Evolutionary conservation across 1,139 yeast species (phyloP).

Genomic region (Torulaspora globosa): DNA sequence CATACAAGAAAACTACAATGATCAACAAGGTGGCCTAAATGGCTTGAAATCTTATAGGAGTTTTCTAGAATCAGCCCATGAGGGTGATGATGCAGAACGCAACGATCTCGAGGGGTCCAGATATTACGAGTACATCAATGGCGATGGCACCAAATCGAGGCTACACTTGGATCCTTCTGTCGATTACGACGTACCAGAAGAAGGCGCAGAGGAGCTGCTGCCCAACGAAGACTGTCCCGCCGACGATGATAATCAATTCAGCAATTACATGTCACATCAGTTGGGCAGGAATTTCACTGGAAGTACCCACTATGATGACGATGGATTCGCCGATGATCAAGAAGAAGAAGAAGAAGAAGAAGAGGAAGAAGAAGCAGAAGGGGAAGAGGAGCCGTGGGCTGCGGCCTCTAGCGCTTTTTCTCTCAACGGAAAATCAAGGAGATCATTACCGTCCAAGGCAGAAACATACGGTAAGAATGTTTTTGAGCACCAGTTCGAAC

Average conservation of each 20-base stretch:
- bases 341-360: slow-evolving; percentile 38
- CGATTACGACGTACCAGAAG: slow-evolving; percentile 26
- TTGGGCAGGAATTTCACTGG: slow-evolving; percentile 50
- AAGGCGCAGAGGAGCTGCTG: slow-evolving; percentile 22
- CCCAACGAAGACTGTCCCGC: slow-evolving; percentile 22
- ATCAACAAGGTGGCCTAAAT: slow-evolving; percentile 17
- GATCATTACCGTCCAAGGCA: slow-evolving; percentile 18
- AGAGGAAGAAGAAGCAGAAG: slow-evolving; percentile 16
- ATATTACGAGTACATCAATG: slow-evolving; percentile 42
- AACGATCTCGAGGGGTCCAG: slow-evolving; percentile 28
- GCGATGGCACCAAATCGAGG: slow-evolving; percentile 35
- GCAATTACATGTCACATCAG: slow-evolving; percentile 81
- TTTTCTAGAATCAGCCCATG: slow-evolving; percentile 24
- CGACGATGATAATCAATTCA: slow-evolving; percentile 51
- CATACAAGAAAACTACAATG: slow-evolving; percentile 17
- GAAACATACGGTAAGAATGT: slow-evolving; percentile 19
- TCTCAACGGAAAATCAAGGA: slow-evolving; percentile 15
- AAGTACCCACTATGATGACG: slow-evolving; percentile 24
- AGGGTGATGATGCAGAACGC: slow-evolving; percentile 33
- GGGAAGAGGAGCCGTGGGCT: slow-evolving; percentile 20
- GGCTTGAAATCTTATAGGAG: slow-evolving; percentile 19
- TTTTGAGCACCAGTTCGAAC: slow-evolving; percentile 31
- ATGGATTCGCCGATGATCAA: slow-evolving; percentile 17
- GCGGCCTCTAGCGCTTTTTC: slow-evolving; percentile 14
- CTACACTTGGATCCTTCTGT: slow-evolving; percentile 20